phyloP scores from a whole-genome alignment of 2,329 filamentous ascomycete species.

The Colletotrichum musae region DNA sequence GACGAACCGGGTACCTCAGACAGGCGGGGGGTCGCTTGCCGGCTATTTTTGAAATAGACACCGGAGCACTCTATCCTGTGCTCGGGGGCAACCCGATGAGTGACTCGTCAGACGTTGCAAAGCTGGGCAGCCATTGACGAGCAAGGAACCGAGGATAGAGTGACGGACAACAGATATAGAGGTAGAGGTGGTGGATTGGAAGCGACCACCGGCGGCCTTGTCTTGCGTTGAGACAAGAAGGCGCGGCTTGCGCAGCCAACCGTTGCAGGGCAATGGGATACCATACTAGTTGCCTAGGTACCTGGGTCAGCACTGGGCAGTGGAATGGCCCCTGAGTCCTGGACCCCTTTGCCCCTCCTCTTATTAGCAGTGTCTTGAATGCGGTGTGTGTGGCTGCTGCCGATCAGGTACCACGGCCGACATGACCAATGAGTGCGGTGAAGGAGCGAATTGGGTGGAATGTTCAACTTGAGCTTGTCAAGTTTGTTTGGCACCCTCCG shows the following conservation, averaged over 20 bases:
- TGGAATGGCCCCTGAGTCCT: not conserved
- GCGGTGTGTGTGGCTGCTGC: slow-evolving; percentile 29
- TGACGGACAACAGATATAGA: not conserved
- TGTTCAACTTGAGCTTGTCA: slow-evolving; percentile 14
- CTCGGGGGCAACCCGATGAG: slow-evolving; percentile 4
- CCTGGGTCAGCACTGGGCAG: slow-evolving; percentile 1
- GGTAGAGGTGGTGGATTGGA: not conserved
- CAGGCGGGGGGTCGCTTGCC: slow-evolving; percentile 2
- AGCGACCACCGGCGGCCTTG: slow-evolving; percentile 24
- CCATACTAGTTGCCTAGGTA: too few species aligned
- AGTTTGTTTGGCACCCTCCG: slow-evolving; percentile 9
- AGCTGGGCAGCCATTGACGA: slow-evolving; percentile 7
- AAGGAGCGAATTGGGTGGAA: slow-evolving; percentile 16
- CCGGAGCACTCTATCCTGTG: slow-evolving; percentile 25
- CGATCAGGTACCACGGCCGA: slow-evolving; percentile 34
- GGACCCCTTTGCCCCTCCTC: too few species aligned
- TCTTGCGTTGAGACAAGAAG: slow-evolving; percentile 38
- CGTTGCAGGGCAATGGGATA: slow-evolving; percentile 1
- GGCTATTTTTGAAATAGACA: slow-evolving; percentile 25
- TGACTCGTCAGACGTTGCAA: slow-evolving; percentile 28
- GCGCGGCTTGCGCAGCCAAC: slow-evolving; percentile 26
- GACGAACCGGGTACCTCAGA: slow-evolving; percentile 25
- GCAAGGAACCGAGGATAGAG: slow-evolving; percentile 23
- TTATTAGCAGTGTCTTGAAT: slow-evolving; percentile 27
- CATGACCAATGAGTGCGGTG: slow-evolving; percentile 14